These are phyloP conservation scores for Jaapia argillacea DNA, from an alignment of 768 basidiomycete species.

Conservation along the genomic window DNA sequence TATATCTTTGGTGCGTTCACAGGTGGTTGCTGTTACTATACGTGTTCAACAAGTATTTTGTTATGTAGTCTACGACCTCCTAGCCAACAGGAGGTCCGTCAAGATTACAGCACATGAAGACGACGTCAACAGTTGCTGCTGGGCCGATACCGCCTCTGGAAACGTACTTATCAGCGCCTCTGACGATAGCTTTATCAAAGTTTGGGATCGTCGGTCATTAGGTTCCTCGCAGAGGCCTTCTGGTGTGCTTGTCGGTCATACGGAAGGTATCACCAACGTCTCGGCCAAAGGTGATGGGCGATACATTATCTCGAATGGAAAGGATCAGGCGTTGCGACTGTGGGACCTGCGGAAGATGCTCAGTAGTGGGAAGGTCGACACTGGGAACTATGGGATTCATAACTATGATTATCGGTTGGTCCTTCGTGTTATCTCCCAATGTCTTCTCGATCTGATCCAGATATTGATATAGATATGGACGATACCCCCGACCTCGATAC, in stretches of 20 bases:
- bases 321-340: constrained; percentile 84
- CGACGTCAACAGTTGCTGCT: constrained; percentile 94
- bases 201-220: constrained; percentile 65
- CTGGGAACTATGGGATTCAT: constrained; percentile 41
- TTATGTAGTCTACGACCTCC: constrained; percentile 86
- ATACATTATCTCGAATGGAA: constrained; percentile 92
- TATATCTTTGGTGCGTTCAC: constrained; percentile 79
- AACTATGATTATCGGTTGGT: constrained; percentile 80
- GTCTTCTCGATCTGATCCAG: neutral
- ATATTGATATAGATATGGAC: constrained; percentile 37
- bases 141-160: constrained; percentile 88
- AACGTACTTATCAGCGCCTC: constrained; percentile 94
- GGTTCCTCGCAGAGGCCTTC: constrained; percentile 60
- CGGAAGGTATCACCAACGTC: constrained; percentile 91
- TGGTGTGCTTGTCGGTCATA: constrained; percentile 90
- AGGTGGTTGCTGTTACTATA: constrained; percentile 9
- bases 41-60: constrained; percentile 1
- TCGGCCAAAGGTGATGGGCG: constrained; percentile 95
- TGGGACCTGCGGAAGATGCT: constrained; percentile 97
- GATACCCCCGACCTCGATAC: constrained; percentile 53
- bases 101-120: constrained; percentile 81
- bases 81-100: constrained; percentile 68
- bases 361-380: constrained; percentile 57
- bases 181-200: constrained; percentile 90
- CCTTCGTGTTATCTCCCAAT: neutral